phyloP scores from a whole-genome alignment of 257 asterid species.

The Solanum verrucosum region DNA sequence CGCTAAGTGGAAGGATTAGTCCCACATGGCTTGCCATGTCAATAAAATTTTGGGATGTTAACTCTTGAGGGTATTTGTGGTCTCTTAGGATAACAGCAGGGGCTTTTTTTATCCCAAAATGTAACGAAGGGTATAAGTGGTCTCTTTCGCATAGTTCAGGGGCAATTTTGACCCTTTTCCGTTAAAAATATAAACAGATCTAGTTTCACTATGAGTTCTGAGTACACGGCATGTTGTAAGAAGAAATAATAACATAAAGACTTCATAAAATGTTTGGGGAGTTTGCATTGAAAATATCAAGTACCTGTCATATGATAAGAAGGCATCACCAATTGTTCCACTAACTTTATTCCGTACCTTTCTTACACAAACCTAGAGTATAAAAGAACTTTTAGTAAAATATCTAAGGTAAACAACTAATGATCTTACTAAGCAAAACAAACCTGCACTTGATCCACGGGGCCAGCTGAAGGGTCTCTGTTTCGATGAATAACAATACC shows the following conservation, averaged over 20 bases:
- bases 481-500: constrained; percentile 93
- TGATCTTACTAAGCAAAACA: constrained; percentile 4
- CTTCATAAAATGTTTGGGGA: not conserved
- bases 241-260: not conserved
- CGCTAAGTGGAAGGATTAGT: no score
- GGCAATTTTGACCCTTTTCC: no score
- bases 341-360: constrained; percentile 90
- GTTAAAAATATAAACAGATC: not conserved
- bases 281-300: not conserved
- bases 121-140: no score
- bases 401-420: not conserved
- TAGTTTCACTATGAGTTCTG: not conserved
- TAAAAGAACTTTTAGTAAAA: not conserved
- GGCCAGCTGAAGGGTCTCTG: constrained; percentile 79
- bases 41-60: no score
- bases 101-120: no score
- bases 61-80: no score
- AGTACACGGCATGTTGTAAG: not conserved
- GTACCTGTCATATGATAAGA: constrained; percentile 72
- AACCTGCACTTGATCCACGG: constrained; percentile 81
- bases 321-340: constrained; percentile 88
- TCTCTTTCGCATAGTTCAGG: no score
- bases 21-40: no score
- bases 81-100: no score
- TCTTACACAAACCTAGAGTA: constrained; percentile 70